phyloP scores from a whole-genome alignment of 2,329 filamentous ascomycete genomes.

The Hypoxylon sp. region DNA sequence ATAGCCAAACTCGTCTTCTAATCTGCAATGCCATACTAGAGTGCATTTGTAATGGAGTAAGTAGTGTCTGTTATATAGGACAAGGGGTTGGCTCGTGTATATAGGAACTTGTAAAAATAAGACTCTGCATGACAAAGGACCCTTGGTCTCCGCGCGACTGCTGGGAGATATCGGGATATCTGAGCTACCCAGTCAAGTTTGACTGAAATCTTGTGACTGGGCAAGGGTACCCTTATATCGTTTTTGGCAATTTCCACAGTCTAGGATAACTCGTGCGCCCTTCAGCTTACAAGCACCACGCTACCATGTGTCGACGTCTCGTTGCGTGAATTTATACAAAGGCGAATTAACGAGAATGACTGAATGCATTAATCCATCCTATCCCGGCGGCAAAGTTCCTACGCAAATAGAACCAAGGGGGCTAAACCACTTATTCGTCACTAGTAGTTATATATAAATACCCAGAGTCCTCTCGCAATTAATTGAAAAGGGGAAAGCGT shows the following conservation, averaged over 20 bases:
- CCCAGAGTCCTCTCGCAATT: no score
- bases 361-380: no score
- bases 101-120: conserved; percentile 31
- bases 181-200: neutral
- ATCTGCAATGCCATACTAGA: neutral
- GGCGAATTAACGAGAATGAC: no score
- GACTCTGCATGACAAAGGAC: neutral
- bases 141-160: neutral
- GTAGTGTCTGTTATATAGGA: neutral
- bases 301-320: neutral
- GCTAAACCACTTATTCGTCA: no score
- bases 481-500: no score
- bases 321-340: no score
- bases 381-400: no score
- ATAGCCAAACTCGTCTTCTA: conserved; percentile 54
- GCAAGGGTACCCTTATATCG: neutral
- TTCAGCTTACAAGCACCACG: conserved; percentile 11
- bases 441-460: no score
- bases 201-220: neutral
- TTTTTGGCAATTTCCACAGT: neutral
- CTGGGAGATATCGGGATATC: neutral
- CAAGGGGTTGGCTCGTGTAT: conserved; percentile 2
- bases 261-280: conserved; percentile 2
- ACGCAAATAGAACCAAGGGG: no score
- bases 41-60: conserved; percentile 1